Evolutionary conservation across 768 basidiomycete species (phyloP).

Genomic region (Tephrocybe rancida): DNA sequence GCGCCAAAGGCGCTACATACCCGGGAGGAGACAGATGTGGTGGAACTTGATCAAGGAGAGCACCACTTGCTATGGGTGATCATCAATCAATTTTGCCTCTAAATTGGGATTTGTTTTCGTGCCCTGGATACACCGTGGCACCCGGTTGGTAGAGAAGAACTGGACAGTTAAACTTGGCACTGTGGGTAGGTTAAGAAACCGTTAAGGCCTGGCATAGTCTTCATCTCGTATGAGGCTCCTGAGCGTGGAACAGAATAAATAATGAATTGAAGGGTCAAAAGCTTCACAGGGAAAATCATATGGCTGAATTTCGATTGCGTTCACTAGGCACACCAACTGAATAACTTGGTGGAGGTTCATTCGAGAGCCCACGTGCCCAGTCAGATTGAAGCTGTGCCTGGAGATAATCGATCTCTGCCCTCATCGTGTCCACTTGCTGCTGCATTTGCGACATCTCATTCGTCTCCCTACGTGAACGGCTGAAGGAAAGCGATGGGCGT

Average conservation of each 20-base stretch:
- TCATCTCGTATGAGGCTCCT: too few species aligned
- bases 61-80: neutral
- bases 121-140: neutral
- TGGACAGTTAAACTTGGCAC: neutral
- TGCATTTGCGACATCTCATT: constrained; percentile 3
- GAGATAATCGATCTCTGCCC: constrained; percentile 13
- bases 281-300: neutral
- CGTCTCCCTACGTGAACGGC: constrained; percentile 6
- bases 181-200: neutral
- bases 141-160: neutral
- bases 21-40: too few species aligned
- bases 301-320: neutral
- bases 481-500: neutral
- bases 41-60: too few species aligned
- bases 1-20: too few species aligned
- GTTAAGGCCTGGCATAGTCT: too few species aligned
- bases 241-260: neutral
- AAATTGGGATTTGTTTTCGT: neutral
- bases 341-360: constrained; percentile 22
- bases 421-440: constrained; percentile 16
- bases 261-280: neutral
- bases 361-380: constrained; percentile 15
- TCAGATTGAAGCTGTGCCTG: constrained; percentile 13
- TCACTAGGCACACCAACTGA: neutral
- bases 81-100: neutral